Conservation (phyloP, 2,329 filamentous ascomycete species). For the Metarhizium anisopliae region DNA sequence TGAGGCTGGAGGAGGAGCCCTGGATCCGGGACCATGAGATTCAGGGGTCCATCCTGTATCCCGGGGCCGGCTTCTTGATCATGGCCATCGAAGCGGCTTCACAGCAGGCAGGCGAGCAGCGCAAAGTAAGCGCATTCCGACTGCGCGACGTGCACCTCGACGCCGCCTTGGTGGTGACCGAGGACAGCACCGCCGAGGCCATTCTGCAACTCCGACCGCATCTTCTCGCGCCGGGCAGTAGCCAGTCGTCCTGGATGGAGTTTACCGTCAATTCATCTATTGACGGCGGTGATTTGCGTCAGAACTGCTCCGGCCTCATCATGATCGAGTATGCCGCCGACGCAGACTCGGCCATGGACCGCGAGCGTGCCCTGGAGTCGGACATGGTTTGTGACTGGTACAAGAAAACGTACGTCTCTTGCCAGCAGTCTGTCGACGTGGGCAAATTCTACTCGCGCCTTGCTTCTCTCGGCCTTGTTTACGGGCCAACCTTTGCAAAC, state of each 20-base stretch:
- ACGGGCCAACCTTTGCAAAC: constrained; percentile 15
- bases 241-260: neutral
- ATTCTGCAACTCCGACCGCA: constrained; percentile 9
- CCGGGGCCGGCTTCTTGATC: constrained; percentile 24
- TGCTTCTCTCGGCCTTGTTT: constrained; percentile 13
- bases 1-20: constrained; percentile 18
- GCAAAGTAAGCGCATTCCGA: constrained; percentile 3
- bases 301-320: neutral
- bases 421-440: constrained; percentile 9
- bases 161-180: constrained; percentile 14
- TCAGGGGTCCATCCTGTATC: constrained; percentile 21
- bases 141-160: constrained; percentile 12
- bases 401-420: constrained; percentile 1
- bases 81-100: constrained; percentile 20
- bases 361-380: too few species aligned
- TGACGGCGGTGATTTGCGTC: neutral
- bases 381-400: neutral
- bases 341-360: neutral
- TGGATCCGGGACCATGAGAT: constrained; percentile 26
- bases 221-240: neutral
- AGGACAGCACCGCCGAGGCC: constrained; percentile 15
- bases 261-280: neutral
- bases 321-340: neutral
- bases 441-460: constrained; percentile 15
- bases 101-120: neutral